Conservation (phyloP, 1,284 basidiomycete species). For the Ganoderma sinense region DNA sequence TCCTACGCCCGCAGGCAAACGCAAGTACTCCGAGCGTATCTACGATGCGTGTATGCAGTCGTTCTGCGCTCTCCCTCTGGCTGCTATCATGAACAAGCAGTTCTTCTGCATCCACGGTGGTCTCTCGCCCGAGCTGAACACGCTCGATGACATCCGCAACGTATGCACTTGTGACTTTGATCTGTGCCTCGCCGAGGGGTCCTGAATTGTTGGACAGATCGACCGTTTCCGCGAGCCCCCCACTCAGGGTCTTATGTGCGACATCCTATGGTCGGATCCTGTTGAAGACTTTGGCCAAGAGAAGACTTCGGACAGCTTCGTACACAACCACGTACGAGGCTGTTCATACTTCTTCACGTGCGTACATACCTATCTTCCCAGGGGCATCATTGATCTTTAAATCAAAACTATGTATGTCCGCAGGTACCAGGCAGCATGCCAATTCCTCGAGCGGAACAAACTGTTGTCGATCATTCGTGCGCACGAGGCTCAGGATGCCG, state of each 20-base stretch:
- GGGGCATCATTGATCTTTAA: background rate
- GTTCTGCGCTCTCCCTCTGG: conserved; percentile 91
- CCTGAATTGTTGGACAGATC: conserved; percentile 58
- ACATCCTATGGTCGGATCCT: conserved; percentile 95
- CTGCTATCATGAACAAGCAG: conserved; percentile 97
- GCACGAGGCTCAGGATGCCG: conserved; percentile 95
- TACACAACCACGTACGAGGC: conserved; percentile 95
- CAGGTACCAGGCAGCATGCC: conserved; percentile 93
- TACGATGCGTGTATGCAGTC: conserved; percentile 95
- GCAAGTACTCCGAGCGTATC: conserved; percentile 91
- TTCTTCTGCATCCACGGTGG: conserved; percentile 97
- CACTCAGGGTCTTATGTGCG: conserved; percentile 94
- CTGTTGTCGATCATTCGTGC: conserved; percentile 95
- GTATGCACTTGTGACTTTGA: conserved; percentile 48
- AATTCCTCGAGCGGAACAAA: conserved; percentile 94
- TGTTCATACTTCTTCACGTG: conserved; percentile 97
- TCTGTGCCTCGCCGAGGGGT: conserved; percentile 3
- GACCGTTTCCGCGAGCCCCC: conserved; percentile 96
- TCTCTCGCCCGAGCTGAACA: conserved; percentile 89
- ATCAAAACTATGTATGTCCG: conserved; percentile 39
- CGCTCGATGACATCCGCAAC: conserved; percentile 87
- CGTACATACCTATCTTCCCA: conserved; percentile 36
- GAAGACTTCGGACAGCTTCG: conserved; percentile 85
- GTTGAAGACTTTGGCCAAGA: conserved; percentile 94
- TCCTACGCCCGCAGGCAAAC: conserved; percentile 69